A percentile compares a stretch with the other conserved stretches of the same genome.
phyloP scores from a whole-genome alignment of 2,329 filamentous ascomycete genomes.

The Drechslerella dactyloides region DNA sequence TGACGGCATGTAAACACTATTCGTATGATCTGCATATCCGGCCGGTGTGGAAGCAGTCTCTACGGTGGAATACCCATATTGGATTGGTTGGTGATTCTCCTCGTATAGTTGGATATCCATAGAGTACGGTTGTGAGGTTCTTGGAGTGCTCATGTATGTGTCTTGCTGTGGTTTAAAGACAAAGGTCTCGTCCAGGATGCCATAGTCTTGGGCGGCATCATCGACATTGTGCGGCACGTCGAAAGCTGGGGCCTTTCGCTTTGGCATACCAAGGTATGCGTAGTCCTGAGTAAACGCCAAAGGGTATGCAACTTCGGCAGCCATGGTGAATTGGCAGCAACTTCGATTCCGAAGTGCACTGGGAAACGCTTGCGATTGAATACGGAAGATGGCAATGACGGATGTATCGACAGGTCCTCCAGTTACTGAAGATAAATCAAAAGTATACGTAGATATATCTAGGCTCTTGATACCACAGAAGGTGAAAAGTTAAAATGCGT shows the following conservation, averaged over 20 bases:
- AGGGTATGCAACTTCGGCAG: constrained; percentile 46
- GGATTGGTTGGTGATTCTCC: constrained; percentile 9
- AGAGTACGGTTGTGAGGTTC: constrained; percentile 33
- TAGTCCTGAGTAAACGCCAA: constrained; percentile 45
- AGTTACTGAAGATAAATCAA: neutral
- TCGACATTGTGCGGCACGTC: constrained; percentile 18
- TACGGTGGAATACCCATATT: constrained; percentile 27
- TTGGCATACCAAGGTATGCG: constrained; percentile 48
- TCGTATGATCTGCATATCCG: constrained; percentile 13
- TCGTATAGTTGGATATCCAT: constrained; percentile 19
- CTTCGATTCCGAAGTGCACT: constrained; percentile 30
- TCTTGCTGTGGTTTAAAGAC: constrained; percentile 29
- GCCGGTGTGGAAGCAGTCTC: constrained; percentile 29
- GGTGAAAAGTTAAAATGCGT: constrained; percentile 19
- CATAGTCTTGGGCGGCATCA: constrained; percentile 28
- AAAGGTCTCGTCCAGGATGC: constrained; percentile 34
- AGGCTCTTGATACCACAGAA: constrained; percentile 4
- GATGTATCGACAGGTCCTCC: constrained; percentile 13
- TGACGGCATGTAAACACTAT: constrained; percentile 33
- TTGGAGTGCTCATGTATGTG: constrained; percentile 35
- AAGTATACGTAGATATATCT: constrained; percentile 22
- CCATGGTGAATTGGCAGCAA: constrained; percentile 18
- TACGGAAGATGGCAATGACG: constrained; percentile 2
- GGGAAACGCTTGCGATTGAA: constrained; percentile 15
- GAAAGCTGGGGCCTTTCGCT: constrained; percentile 33